Base-by-base conservation (phyloP, 23 red algal genomes). In the Gracilaria caudata region DNA sequence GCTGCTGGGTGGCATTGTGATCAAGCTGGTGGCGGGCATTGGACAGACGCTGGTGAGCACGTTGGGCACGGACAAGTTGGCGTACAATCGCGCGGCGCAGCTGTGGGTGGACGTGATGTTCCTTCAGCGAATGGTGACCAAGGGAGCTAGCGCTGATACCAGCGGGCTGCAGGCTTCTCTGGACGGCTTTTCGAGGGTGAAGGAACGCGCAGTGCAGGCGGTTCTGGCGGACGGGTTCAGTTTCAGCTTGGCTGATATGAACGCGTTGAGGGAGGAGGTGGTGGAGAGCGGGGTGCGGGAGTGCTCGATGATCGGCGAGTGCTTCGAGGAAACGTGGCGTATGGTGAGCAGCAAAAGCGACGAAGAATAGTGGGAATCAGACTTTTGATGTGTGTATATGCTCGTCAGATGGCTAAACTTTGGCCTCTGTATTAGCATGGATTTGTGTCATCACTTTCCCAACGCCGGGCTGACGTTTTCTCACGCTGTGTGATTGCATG, bases 171-270 rank as follows among this genome's bases (percentile, higher is more conserved):
- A 89, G 34, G 59, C 40, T 30, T 43, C 85, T 21, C 35, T 89
- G 14, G 72, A 89, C 39, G 72, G 66, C 40, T 79, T 63, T 51
- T 64, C 47, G 25, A 37, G 53, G 34, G 72, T 89, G n/a, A 89
- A 89, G 72, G 72, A 89, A 53, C 85, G 72, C 17, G 68, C 85
- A 12, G 85, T 79, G 20, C 85, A 89, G 72, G 85, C 85, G 13
- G 85, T 89, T 21, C 24, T 89, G n/a, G 85, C 85, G 3, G 85
- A 89, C 33, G 85, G 85, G 49, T 79, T 63, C 21, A 68, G 85
- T 47, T 89, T 89, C 72, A 89, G 85, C 56, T 10, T 79, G 2
- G 74, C 68, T 16, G 85, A 89, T 64, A 89, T 79, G 74, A 70
- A 57, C 38, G 19, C 72, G 19, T 63, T 89, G 51, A 57, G 85